These are phyloP conservation scores for Lindgomyces ingoldianus DNA, from an alignment of 495 filamentous ascomycete genomes.

Conservation along the genomic window DNA sequence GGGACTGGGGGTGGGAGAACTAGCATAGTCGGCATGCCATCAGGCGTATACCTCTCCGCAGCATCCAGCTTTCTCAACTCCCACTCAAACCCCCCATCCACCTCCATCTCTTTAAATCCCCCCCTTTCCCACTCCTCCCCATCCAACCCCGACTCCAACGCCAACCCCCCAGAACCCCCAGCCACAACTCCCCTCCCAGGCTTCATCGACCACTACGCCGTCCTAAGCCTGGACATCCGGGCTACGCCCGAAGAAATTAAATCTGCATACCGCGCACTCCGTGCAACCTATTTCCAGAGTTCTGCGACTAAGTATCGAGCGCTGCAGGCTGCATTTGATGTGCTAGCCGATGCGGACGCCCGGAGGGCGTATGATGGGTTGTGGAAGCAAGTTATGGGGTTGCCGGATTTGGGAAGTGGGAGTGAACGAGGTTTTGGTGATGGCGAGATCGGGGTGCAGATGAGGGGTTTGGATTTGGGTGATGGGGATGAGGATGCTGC, in stretches of 20 bases:
- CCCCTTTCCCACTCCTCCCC: background rate
- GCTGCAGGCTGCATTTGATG: constrained; percentile 27
- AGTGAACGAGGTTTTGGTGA: too few species aligned
- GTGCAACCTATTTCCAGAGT: constrained; percentile 10
- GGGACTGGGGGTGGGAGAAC: background rate
- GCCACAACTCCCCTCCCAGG: background rate
- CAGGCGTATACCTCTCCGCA: constrained; percentile 17
- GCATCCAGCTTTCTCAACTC: background rate
- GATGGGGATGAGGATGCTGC: too few species aligned
- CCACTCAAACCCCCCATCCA: background rate
- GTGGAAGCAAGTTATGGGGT: background rate
- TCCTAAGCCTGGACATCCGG: constrained; percentile 4
- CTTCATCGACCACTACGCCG: constrained; percentile 23
- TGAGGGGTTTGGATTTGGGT: too few species aligned
- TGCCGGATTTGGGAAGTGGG: constrained; percentile 2
- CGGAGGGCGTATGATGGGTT: constrained; percentile 9
- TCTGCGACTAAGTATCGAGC: constrained; percentile 14
- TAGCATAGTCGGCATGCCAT: constrained; percentile 3
- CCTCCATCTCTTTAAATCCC: background rate
- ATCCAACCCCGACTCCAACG: background rate
- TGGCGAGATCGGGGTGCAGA: too few species aligned
- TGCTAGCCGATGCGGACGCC: constrained; percentile 17
- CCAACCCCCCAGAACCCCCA: background rate
- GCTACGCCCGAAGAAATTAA: constrained; percentile 25
- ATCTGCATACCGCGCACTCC: constrained; percentile 10